Percentiles rank a stretch among this genome's conserved stretches.
phyloP scores from a whole-genome alignment of 1,284 basidiomycete species.

The Ganoderma sinense region DNA sequence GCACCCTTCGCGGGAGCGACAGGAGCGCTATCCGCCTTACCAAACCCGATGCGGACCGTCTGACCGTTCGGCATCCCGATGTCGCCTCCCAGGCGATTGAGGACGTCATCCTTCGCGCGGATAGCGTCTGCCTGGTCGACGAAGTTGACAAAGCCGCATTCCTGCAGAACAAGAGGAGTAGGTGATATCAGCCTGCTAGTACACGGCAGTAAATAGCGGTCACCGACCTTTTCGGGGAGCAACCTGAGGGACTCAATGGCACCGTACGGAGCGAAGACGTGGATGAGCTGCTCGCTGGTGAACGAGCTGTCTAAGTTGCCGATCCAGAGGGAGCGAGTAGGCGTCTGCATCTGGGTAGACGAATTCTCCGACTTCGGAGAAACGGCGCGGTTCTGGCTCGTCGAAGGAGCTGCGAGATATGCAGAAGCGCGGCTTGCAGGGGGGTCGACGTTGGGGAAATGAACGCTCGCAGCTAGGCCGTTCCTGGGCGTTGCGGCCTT shows the following conservation, averaged over 20 bases:
- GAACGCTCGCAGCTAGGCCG: slow-evolving; percentile 64
- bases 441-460: slow-evolving; percentile 71
- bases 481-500: slow-evolving; percentile 55
- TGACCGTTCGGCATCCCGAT: slow-evolving; percentile 94
- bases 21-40: slow-evolving; percentile 94
- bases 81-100: slow-evolving; percentile 93
- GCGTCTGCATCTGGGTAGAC: slow-evolving; percentile 83
- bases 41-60: slow-evolving; percentile 96
- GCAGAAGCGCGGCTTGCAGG: slow-evolving; percentile 64
- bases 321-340: slow-evolving; percentile 96
- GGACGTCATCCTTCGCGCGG: slow-evolving; percentile 94
- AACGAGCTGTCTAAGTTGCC: slow-evolving; percentile 95
- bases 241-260: slow-evolving; percentile 95
- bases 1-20: slow-evolving; percentile 85
- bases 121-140: slow-evolving; percentile 95
- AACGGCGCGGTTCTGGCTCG: slow-evolving; percentile 69
- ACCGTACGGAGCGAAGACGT: slow-evolving; percentile 95
- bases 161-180: slow-evolving; percentile 54
- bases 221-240: slow-evolving; percentile 92
- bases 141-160: slow-evolving; percentile 99
- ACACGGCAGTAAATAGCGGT: slow-evolving; percentile 3
- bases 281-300: slow-evolving; percentile 93
- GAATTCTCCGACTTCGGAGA: slow-evolving; percentile 80
- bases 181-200: slow-evolving; percentile 17
- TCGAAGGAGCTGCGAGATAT: slow-evolving; percentile 69